Evolutionary conservation across 805 yeast genomes (phyloP), one percentile per base, ranked within the genome.

Genomic region (Groenewaldozyma tartarivorans): DNA sequence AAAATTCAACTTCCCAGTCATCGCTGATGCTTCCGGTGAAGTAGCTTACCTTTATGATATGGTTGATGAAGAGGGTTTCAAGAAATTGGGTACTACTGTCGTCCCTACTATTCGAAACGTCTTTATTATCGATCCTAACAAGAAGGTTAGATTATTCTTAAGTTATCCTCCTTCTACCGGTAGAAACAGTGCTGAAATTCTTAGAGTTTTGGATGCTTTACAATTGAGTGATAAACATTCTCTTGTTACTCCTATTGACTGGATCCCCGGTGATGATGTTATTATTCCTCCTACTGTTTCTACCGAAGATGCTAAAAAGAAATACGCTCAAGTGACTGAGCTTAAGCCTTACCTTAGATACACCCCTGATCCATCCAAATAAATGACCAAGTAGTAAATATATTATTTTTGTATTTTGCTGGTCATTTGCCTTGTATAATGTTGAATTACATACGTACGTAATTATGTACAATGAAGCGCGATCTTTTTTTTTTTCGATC

Each of bases 121-220:
- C 44, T 88, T 81, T 69, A 68, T 87, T 62, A 86, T 87, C 61
- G 96, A 87, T 65, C 96, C 96, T 51, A 60, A 68, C 53, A 88
- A 87, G 75, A 87, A 81, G 67, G 78, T 88, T 58, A 79, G 96
- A 68, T 72, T 86, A 58, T 78, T 81, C 51, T 64, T 88, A 69
- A 75, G 90, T 18, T 87, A 87, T 72, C 96, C 96, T 44, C 92
- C 96, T 45, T 81, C 94, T 35, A 79, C 84, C 47, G 96, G 96
- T 61, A 82, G 96, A 74, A 87, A 88, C 78, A 75, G 95, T 47
- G 75, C 83, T 44, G 96, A 87, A 71, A 90, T 87, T 29, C 71
- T 88, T 63, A 81, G 96, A 68, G 94, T 82, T 43, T 67, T 87
- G 49, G 95, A 85, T 61, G 82, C 95, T 41, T 69, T 87, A 62